Base-by-base conservation (phyloP, 2,329 filamentous ascomycete species). In the Zymoseptoria crescenta region DNA sequence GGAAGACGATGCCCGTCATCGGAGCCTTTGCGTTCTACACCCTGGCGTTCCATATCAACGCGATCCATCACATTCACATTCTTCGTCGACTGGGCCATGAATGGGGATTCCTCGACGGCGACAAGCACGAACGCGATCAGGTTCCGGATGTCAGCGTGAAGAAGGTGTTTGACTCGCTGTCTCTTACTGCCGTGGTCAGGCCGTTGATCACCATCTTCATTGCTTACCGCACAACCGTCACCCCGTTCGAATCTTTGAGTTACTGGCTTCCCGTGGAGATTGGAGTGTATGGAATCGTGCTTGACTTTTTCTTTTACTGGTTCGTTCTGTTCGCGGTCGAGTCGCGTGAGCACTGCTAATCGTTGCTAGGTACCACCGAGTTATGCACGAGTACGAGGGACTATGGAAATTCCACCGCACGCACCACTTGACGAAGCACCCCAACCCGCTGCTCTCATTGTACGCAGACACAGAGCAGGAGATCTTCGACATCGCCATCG, bases 351-450 rank as follows among this genome's bases (percentile, higher is more conserved):
- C n/a, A n/a, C n/a, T n/a, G n/a, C 24, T 24, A 24, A 24, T 4
- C 24, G 24, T 24, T 24, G 4, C 4, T 4, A 24, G 24, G 24
- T 76, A 76, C 54, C 75, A 77, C 60, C 71, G 76, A 3, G 21
- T 69, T 24, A 77, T 77, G 74, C 76, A 78, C 61, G 75, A 77
- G 52, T 56, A 72, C 29, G 65, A 69, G 21, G 61, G 58, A 1
- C 69, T 78, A n/a, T 78, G 76, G 76, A 73, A 75, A 51, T 77
- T 70, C 59, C 76, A 79, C 66, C 74, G 76, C 57, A 78, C 75
- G 0, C 76, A 79, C 59, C 76, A 78, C 59, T 65, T 78, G 5
- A 77, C 76, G 49, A 78, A 78, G 58, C 76, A 78, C 55, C 76
- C 76, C 4, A 77, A 76, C 55, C 74, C 75, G 7, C 69, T 78